Evolutionary conservation across 257 asterid genomes (phyloP).

Genomic region (Solanum clarkiae): DNA sequence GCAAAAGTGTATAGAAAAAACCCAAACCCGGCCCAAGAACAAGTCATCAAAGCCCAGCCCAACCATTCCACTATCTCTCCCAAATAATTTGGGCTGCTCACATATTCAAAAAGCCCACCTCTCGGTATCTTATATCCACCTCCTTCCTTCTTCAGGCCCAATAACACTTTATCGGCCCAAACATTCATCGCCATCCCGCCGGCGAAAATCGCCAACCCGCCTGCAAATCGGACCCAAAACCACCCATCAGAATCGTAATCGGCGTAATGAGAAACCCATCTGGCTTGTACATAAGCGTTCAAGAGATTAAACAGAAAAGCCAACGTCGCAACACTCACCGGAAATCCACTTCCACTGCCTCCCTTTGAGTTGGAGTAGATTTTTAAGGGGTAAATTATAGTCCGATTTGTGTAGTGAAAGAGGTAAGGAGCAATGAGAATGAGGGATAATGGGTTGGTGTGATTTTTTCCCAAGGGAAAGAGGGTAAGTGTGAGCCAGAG

Average conservation of each 20-base stretch:
- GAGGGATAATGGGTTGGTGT: constrained; percentile 19
- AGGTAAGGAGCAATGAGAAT: constrained; percentile 40
- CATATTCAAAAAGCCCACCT: constrained; percentile 59
- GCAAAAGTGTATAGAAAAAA: constrained; percentile 52
- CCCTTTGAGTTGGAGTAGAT: constrained; percentile 10
- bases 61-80: constrained; percentile 80
- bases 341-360: constrained; percentile 11
- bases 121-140: constrained; percentile 48
- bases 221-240: constrained; percentile 37
- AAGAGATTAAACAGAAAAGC: constrained; percentile 39
- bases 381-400: constrained; percentile 39
- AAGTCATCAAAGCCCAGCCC: constrained; percentile 69
- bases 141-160: constrained; percentile 43
- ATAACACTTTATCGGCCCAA: constrained; percentile 37
- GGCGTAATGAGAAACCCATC: constrained; percentile 54
- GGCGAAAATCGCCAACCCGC: constrained; percentile 22
- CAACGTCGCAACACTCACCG: constrained; percentile 26
- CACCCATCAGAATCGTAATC: constrained; percentile 13
- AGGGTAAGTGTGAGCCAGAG: constrained; percentile 51
- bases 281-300: constrained; percentile 37
- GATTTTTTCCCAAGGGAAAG: constrained; percentile 44
- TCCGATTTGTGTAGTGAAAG: constrained; percentile 60
- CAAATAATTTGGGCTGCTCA: constrained; percentile 69
- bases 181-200: constrained; percentile 45
- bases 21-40: constrained; percentile 69